These are phyloP conservation scores for Pseudognaphalium luteoalbum DNA, from an alignment of 129 eudicot species.

Conservation along the genomic window DNA sequence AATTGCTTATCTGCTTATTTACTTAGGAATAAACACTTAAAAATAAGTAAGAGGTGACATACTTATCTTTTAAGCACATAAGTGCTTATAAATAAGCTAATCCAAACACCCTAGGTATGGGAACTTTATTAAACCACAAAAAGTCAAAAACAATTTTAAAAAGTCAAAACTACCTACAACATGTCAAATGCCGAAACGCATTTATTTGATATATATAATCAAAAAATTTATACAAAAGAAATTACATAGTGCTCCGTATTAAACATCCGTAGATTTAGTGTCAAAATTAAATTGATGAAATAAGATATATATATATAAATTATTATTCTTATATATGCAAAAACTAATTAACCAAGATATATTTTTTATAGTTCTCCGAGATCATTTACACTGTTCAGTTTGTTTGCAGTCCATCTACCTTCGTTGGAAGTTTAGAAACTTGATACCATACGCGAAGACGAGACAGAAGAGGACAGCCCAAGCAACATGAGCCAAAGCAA, in stretches of 20 bases:
- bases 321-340: neutral
- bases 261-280: neutral
- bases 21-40: too few species aligned
- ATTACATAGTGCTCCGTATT: neutral
- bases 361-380: neutral
- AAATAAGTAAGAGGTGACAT: too few species aligned
- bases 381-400: neutral
- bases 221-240: too few species aligned
- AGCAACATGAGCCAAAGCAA: conserved; percentile 26
- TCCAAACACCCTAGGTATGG: too few species aligned
- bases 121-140: too few species aligned
- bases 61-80: too few species aligned
- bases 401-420: neutral
- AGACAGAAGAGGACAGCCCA: conserved; percentile 15
- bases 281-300: neutral
- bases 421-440: conserved; percentile 23
- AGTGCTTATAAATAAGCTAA: too few species aligned
- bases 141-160: too few species aligned
- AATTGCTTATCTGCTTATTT: too few species aligned
- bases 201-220: too few species aligned
- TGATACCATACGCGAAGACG: conserved; percentile 9
- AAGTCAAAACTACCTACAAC: too few species aligned
- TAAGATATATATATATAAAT: neutral
- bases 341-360: neutral
- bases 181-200: too few species aligned